These are phyloP conservation scores for Lumnitzera racemosa DNA, from an alignment of 345 rosid genomes.

Conservation along the genomic window DNA sequence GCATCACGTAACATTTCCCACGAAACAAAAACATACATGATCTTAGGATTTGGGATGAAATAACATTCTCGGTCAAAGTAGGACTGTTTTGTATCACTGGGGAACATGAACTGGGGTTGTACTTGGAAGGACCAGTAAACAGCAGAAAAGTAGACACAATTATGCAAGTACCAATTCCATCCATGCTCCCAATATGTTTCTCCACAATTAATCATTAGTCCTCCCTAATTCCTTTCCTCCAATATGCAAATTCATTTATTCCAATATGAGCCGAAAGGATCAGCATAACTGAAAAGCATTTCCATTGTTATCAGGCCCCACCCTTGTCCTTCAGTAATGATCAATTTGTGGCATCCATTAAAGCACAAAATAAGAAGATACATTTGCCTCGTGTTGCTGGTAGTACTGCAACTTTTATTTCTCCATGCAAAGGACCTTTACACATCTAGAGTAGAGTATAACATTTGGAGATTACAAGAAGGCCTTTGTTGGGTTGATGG, in stretches of 20 bases:
- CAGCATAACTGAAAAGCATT: constrained; percentile 10
- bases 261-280: constrained; percentile 19
- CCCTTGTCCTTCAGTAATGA: constrained; percentile 4
- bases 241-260: constrained; percentile 23
- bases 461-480: no score
- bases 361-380: no score
- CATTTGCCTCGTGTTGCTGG: no score
- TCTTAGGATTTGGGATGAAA: constrained; percentile 25
- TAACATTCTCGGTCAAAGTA: constrained; percentile 24
- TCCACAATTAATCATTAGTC: constrained; percentile 25
- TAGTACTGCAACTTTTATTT: no score
- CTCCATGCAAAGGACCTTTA: no score
- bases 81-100: constrained; percentile 23
- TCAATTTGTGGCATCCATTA: constrained; percentile 3
- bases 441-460: no score
- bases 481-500: no score
- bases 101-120: constrained; percentile 29
- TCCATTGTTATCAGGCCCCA: constrained; percentile 14
- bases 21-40: no score
- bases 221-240: constrained; percentile 20
- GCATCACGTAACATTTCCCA: no score
- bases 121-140: constrained; percentile 19
- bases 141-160: constrained; percentile 13
- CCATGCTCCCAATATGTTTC: constrained; percentile 16
- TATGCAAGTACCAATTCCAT: neutral